Percentiles rank a stretch among this genome's conserved stretches.
Conservation (phyloP, 2,329 filamentous ascomycete species). For the Pyricularia sp. region DNA sequence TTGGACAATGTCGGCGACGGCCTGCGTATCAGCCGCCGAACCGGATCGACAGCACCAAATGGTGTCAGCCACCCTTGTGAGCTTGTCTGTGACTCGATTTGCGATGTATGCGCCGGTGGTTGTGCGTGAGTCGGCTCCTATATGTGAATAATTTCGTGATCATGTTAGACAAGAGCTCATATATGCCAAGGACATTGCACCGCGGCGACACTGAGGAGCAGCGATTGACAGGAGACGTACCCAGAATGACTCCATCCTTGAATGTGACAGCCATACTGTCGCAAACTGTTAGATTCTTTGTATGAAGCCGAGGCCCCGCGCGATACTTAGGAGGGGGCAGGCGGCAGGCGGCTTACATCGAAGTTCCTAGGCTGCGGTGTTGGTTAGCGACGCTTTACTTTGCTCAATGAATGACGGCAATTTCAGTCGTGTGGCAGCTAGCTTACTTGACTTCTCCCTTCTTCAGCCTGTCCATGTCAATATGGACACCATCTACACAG, state of each 20-base stretch:
- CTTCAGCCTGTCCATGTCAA: slow-evolving; percentile 98
- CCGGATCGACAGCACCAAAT: slow-evolving; percentile 99
- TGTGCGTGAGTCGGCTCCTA: slow-evolving; percentile 88
- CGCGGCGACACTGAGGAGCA: neutral
- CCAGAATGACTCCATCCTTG: slow-evolving; percentile 93
- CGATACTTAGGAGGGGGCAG: slow-evolving; percentile 12
- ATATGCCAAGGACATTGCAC: neutral
- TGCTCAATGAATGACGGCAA: neutral
- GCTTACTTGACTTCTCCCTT: slow-evolving; percentile 97
- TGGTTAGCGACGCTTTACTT: slow-evolving; percentile 16
- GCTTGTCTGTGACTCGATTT: slow-evolving; percentile 97
- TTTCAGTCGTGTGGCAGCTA: slow-evolving; percentile 22
- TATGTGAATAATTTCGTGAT: neutral
- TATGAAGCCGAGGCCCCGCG: neutral
- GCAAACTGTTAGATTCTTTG: neutral
- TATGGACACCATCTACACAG: slow-evolving; percentile 82
- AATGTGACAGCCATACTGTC: slow-evolving; percentile 96
- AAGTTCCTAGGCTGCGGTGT: slow-evolving; percentile 70
- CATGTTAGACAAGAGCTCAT: neutral
- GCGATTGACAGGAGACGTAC: slow-evolving; percentile 25
- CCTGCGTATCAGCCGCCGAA: slow-evolving; percentile 94
- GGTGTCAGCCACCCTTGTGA: slow-evolving; percentile 95
- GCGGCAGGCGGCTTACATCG: slow-evolving; percentile 52
- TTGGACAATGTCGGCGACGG: slow-evolving; percentile 93
- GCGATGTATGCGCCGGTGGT: slow-evolving; percentile 97